A percentile compares a stretch with the other conserved stretches of the same genome.
These are phyloP conservation scores for Aspergillus biplanus DNA, from an alignment of 495 filamentous ascomycete species.

Conservation along the genomic window DNA sequence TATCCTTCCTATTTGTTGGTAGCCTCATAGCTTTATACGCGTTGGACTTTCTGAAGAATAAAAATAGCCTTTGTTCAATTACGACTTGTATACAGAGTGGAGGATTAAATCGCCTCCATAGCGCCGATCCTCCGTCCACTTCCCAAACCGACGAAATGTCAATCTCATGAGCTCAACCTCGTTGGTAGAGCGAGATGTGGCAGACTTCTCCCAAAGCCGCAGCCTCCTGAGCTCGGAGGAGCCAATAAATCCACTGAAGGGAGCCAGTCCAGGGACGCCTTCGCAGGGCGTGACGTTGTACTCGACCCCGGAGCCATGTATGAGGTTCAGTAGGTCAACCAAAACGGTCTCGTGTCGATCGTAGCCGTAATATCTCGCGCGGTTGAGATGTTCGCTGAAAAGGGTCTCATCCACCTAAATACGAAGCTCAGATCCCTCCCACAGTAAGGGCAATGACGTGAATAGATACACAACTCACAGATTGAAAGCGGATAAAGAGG, in stretches of 20 bases:
- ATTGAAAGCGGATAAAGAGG: conserved; percentile 14
- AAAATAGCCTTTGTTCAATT: conserved; percentile 5
- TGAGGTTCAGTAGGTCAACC: too few species aligned
- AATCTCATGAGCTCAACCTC: conserved; percentile 20
- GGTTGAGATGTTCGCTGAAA: conserved; percentile 15
- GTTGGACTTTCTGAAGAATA: too few species aligned
- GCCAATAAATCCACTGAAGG: conserved; percentile 14
- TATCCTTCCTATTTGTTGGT: too few species aligned
- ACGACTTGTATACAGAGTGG: conserved; percentile 22
- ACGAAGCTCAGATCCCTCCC: neutral
- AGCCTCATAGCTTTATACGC: too few species aligned
- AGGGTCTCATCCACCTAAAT: conserved; percentile 17
- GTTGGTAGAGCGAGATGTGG: too few species aligned
- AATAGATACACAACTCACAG: conserved; percentile 7
- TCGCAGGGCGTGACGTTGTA: neutral
- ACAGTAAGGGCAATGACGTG: neutral
- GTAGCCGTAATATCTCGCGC: conserved; percentile 24
- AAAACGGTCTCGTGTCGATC: conserved; percentile 15
- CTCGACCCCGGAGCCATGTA: conserved; percentile 15
- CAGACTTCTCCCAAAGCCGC: too few species aligned
- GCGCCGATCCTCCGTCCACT: conserved; percentile 7
- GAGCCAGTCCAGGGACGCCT: neutral
- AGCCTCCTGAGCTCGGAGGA: conserved; percentile 9
- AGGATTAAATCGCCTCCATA: conserved; percentile 18
- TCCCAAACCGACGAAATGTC: conserved; percentile 14